A percentile compares a stretch with the other conserved stretches of the same genome.
Evolutionary conservation across 139 green algal genomes (phyloP).

Genomic region (Haematococcus lacustris): DNA sequence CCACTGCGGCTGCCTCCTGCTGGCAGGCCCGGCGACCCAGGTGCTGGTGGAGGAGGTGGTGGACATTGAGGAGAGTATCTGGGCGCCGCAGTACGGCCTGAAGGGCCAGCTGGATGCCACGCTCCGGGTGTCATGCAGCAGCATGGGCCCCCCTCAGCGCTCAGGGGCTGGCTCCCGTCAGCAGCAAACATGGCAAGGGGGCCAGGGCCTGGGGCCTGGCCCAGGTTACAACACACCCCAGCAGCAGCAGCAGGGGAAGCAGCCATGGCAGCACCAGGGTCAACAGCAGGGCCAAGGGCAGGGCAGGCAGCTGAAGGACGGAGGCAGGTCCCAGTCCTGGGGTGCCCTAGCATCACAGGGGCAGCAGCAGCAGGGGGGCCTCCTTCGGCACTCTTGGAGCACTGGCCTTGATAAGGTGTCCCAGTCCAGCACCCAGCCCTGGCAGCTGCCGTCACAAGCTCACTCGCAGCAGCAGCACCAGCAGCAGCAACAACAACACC

Average conservation of each 20-base stretch:
- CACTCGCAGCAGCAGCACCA: too few relatives aligned
- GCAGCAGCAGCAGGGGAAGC: background rate
- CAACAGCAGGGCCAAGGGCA: background rate
- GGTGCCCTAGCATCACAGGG: too few relatives aligned
- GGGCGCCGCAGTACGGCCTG: slow-evolving; percentile 77
- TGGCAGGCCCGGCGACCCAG: background rate
- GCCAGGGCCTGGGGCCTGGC: background rate
- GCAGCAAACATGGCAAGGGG: slow-evolving; percentile 9
- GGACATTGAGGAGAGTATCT: slow-evolving; percentile 94
- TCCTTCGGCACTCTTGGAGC: too few relatives aligned
- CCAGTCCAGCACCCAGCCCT: too few relatives aligned
- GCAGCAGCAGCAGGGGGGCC: too few relatives aligned
- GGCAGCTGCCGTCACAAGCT: too few relatives aligned
- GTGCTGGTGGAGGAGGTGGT: slow-evolving; percentile 45
- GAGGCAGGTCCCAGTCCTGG: too few relatives aligned
- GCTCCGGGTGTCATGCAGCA: slow-evolving; percentile 39
- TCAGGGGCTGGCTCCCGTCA: background rate
- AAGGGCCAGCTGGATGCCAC: slow-evolving; percentile 90
- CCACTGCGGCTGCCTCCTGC: too few relatives aligned
- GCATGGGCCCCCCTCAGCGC: too few relatives aligned
- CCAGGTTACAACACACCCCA: background rate
- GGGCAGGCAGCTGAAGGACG: too few relatives aligned
- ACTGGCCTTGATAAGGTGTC: too few relatives aligned
- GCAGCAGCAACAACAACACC: too few relatives aligned
- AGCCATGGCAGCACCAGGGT: background rate